Percentiles rank a stretch among this genome's conserved stretches.
Conservation (phyloP, 805 yeast species). For the Ogataea parapolymorpha region DNA sequence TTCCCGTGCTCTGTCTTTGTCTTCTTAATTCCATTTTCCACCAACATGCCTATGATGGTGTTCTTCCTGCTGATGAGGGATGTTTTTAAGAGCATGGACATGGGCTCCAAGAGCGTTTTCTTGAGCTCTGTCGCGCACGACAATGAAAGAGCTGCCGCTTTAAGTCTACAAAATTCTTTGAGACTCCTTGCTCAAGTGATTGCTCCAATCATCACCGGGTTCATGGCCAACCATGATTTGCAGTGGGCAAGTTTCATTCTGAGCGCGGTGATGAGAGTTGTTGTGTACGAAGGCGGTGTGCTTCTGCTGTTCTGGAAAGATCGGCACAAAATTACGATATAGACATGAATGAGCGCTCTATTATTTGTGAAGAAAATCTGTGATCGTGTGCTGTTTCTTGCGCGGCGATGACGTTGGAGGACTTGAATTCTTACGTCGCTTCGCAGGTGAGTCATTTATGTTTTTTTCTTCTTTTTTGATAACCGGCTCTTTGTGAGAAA, state of each 20-base stretch:
- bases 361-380: background rate
- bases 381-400: background rate
- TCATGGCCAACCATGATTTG: constrained; percentile 32
- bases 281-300: constrained; percentile 40
- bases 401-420: background rate
- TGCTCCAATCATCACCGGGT: constrained; percentile 43
- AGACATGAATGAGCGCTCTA: background rate
- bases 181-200: constrained; percentile 40
- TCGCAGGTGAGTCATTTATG: too few species aligned
- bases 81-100: constrained; percentile 44
- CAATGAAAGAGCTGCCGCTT: constrained; percentile 40
- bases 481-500: too few species aligned
- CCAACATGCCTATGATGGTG: constrained; percentile 31
- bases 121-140: constrained; percentile 40
- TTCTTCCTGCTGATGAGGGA: constrained; percentile 36
- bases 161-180: constrained; percentile 43
- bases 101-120: constrained; percentile 47
- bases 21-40: constrained; percentile 38
- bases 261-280: constrained; percentile 39
- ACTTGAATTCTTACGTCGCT: too few species aligned
- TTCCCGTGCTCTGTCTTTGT: constrained; percentile 41
- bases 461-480: background rate
- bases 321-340: constrained; percentile 11
- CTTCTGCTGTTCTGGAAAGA: constrained; percentile 30
- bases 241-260: constrained; percentile 43